Conservation (phyloP, 257 asterid species). For the Solanum boliviense region DNA sequence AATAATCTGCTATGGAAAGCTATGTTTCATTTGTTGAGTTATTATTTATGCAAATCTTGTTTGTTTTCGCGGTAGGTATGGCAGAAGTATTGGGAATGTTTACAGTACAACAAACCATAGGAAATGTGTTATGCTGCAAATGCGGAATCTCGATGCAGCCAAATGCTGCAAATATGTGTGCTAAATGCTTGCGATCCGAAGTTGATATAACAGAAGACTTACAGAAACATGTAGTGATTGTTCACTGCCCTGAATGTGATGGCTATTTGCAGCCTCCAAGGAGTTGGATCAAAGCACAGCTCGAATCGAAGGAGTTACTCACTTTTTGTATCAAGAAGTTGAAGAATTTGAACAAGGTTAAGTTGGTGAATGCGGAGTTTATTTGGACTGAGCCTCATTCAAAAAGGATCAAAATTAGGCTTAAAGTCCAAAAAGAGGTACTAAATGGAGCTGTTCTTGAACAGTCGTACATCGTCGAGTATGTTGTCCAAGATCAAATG, state of each 20-base stretch:
- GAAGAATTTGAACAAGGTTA: neutral
- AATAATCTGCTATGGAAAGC: neutral
- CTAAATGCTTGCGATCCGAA: neutral
- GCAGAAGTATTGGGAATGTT: conserved; percentile 25
- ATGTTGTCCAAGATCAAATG: conserved; percentile 39
- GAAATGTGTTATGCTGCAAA: conserved; percentile 29
- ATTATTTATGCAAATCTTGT: neutral
- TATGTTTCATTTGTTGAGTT: neutral
- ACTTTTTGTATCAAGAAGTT: neutral
- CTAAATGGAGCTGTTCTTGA: conserved; percentile 41
- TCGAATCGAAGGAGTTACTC: neutral
- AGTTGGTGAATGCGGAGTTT: neutral
- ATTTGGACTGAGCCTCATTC: neutral
- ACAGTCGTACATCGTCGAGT: conserved; percentile 31
- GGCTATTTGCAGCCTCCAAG: neutral
- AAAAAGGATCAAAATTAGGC: neutral
- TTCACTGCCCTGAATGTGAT: neutral
- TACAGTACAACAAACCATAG: conserved; percentile 14
- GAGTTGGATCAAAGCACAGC: conserved; percentile 1
- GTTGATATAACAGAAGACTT: neutral
- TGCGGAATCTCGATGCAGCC: conserved; percentile 31
- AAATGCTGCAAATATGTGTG: conserved; percentile 24
- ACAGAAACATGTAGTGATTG: neutral
- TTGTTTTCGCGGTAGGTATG: neutral
- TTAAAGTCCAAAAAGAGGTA: conserved; percentile 41